These are phyloP conservation scores for Hygrophoropsis aurantiaca DNA, from an alignment of 768 basidiomycete genomes.

Conservation along the genomic window DNA sequence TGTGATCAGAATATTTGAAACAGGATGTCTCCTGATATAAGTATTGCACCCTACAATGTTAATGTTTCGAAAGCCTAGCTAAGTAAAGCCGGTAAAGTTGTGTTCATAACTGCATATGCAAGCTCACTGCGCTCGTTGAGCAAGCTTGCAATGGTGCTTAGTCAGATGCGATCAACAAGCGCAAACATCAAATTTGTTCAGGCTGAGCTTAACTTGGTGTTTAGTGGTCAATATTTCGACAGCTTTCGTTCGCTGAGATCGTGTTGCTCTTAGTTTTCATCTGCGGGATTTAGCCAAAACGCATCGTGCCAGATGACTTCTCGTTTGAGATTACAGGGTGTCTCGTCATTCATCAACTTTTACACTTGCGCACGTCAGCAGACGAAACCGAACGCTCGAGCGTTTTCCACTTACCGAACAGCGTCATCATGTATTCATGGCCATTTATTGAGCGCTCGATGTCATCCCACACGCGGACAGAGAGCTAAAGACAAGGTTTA, in stretches of 20 bases:
- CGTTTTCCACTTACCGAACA: slow-evolving; percentile 39
- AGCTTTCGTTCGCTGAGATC: neutral
- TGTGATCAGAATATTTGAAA: too few species aligned
- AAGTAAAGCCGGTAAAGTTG: too few species aligned
- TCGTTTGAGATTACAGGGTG: slow-evolving; percentile 47
- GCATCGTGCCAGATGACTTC: slow-evolving; percentile 41
- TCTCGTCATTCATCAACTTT: slow-evolving; percentile 55
- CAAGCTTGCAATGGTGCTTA: too few species aligned
- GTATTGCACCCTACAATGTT: too few species aligned
- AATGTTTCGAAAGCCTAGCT: too few species aligned
- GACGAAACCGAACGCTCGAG: slow-evolving; percentile 27
- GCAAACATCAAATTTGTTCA: too few species aligned
- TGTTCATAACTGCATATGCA: too few species aligned
- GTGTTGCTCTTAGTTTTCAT: too few species aligned
- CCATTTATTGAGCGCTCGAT: slow-evolving; percentile 12
- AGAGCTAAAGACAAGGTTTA: slow-evolving; percentile 40
- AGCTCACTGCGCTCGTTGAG: too few species aligned
- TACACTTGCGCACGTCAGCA: slow-evolving; percentile 52
- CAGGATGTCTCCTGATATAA: too few species aligned
- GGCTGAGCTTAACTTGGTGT: too few species aligned
- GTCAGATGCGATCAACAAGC: neutral
- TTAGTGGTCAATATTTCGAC: neutral
- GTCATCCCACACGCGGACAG: slow-evolving; percentile 15
- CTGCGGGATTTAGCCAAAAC: slow-evolving; percentile 2
- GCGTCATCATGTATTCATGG: slow-evolving; percentile 38